Conservation (phyloP, 306 rosid species). For the Medicago ruthenica region DNA sequence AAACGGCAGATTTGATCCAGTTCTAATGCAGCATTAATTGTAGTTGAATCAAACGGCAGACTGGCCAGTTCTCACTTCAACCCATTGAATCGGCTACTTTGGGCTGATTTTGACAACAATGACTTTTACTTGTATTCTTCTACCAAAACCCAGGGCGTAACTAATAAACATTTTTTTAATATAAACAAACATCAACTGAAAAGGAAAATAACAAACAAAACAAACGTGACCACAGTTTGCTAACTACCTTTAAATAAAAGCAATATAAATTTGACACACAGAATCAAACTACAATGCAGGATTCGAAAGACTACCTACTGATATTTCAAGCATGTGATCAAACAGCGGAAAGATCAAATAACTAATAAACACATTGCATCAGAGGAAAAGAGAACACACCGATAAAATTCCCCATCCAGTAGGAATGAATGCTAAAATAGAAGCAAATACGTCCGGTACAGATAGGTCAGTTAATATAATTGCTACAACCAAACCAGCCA, state of each 20-base stretch:
- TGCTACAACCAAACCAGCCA: constrained; percentile 81
- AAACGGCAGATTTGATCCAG: not conserved
- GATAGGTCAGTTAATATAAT: constrained; percentile 61
- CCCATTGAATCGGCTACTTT: not conserved
- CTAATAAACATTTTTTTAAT: not conserved
- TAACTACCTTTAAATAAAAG: not conserved
- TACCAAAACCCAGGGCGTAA: constrained; percentile 1
- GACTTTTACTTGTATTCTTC: not conserved
- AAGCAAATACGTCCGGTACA: constrained; percentile 77
- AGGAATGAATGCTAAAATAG: constrained; percentile 81
- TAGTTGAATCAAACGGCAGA: not conserved
- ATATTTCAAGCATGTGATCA: constrained; percentile 11
- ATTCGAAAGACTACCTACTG: constrained; percentile 21
- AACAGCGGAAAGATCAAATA: not conserved
- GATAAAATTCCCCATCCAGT: constrained; percentile 97
- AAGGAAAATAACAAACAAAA: not conserved
- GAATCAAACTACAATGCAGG: constrained; percentile 19
- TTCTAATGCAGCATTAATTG: not conserved
- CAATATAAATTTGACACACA: not conserved
- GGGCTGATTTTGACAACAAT: not conserved
- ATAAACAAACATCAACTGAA: not conserved
- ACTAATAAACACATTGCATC: not conserved
- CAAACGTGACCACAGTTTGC: not conserved
- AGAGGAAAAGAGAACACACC: constrained; percentile 60
- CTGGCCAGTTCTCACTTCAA: not conserved